phyloP scores from a whole-genome alignment of 805 yeast species.

The Metschnikowia dekortorum region DNA sequence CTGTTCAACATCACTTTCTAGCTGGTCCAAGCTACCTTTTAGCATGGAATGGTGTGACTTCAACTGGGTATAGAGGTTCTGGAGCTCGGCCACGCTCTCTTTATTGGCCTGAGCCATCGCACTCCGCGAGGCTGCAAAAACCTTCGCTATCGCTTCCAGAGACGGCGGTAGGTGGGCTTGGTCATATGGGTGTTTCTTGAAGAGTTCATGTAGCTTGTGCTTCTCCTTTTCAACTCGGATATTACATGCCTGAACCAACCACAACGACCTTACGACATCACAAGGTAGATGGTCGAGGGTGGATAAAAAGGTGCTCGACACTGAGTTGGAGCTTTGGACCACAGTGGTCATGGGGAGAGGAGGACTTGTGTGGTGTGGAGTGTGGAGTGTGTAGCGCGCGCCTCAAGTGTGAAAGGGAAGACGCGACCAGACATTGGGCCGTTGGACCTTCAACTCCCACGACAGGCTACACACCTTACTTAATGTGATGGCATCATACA shows the following conservation, averaged over 20 bases:
- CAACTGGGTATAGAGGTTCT: conserved; percentile 26
- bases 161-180: not conserved
- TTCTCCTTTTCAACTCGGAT: conserved; percentile 22
- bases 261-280: conserved; percentile 38
- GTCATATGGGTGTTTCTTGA: conserved; percentile 7
- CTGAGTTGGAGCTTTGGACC: conserved; percentile 24
- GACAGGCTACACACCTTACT: not conserved
- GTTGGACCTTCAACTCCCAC: too few relatives aligned
- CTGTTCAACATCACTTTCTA: conserved; percentile 15
- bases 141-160: not conserved
- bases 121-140: conserved; percentile 3
- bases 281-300: conserved; percentile 43
- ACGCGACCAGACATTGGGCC: too few relatives aligned
- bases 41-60: conserved; percentile 25
- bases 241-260: conserved; percentile 40
- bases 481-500: conserved; percentile 8
- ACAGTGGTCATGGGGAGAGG: conserved; percentile 10
- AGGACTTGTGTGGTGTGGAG: not conserved
- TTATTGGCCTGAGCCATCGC: conserved; percentile 5
- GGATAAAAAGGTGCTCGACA: conserved; percentile 36
- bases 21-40: conserved; percentile 24
- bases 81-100: conserved; percentile 16
- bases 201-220: conserved; percentile 17
- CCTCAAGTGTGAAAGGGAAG: not conserved
- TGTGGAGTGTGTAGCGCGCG: not conserved